A percentile compares a stretch with the other conserved stretches of the same genome.
Conservation (phyloP, 2,329 filamentous ascomycete genomes). For the Epichloe baconii region DNA sequence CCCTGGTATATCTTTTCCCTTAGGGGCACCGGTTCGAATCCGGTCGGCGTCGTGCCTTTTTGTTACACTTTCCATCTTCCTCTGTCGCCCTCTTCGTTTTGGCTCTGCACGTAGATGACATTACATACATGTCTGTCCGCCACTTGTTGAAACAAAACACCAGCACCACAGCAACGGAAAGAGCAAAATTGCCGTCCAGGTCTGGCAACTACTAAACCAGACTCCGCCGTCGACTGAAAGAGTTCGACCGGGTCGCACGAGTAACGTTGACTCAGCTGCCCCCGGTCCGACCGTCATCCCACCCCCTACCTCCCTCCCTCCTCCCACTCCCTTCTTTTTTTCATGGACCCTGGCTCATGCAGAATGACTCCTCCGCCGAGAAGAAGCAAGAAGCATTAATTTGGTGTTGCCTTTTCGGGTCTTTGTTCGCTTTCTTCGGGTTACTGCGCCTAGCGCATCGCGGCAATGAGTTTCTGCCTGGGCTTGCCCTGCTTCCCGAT, state of each 20-base stretch:
- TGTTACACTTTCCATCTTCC: not conserved
- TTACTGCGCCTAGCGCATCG: not conserved
- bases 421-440: not conserved
- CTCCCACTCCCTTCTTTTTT: not conserved
- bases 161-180: too few relatives aligned
- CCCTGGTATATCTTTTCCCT: conserved; percentile 13
- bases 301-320: not conserved
- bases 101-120: too few relatives aligned
- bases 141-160: too few relatives aligned
- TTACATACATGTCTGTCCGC: too few relatives aligned
- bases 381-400: not conserved
- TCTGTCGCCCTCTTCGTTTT: not conserved
- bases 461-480: not conserved
- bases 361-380: not conserved
- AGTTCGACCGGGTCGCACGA: too few relatives aligned
- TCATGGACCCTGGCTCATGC: not conserved
- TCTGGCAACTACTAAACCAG: too few relatives aligned
- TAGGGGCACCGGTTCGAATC: conserved; percentile 23
- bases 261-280: too few relatives aligned
- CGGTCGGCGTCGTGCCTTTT: conserved; percentile 17
- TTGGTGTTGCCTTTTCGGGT: not conserved
- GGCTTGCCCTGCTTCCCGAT: conserved; percentile 12
- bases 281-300: not conserved
- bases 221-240: too few relatives aligned
- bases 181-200: too few relatives aligned